Evolutionary conservation across 257 asterid genomes (phyloP), one percentile per base, ranked within the genome.

Genomic region (Solanum tarijense): DNA sequence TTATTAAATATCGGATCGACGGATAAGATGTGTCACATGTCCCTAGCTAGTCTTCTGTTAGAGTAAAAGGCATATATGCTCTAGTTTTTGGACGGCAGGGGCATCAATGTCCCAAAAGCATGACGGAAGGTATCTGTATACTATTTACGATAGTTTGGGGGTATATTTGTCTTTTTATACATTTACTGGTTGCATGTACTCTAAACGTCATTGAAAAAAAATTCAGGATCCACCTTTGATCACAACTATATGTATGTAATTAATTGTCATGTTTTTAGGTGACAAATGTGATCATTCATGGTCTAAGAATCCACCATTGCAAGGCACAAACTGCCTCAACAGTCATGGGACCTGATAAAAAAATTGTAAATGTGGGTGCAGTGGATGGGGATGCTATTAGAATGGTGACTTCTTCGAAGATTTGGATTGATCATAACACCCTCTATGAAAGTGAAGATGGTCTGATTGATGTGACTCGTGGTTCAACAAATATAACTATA

Each of bases 351-450:
- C 98, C 95, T 0, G 86, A 73, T 1, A 73, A 91, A 41, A 89
- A 88, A 62, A 71, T 91, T 3, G 87, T 90, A 72, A 86, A 92
- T 2, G 65, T 96, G 8, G 96, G 96, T n/a, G 89, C 90, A 2
- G 93, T 89, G 6, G 99, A 96, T 21, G 99, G 95, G 35, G 98
- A 96, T 55, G 98, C 98, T 0, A 94, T 96, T 35, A 89, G 97
- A 68, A 86, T 95, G 90, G 72, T 96, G 20, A 87, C 92, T 58
- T 93, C 94, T 32, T 91, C 95, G 0, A 94, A 93, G 87, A 89
- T 96, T 38, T 96, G 98, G 98, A 87, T 96, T 82, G 99, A 96
- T 84, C 99, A 95, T 87, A 94, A 94, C 90, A 96, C 99, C 3
- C 85, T 96, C 46, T 89, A 88, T 65, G 93, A 93, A 14, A 92